Evolutionary conservation across 768 basidiomycete genomes (phyloP).

Genomic region (Dacryopinax primogenitus): DNA sequence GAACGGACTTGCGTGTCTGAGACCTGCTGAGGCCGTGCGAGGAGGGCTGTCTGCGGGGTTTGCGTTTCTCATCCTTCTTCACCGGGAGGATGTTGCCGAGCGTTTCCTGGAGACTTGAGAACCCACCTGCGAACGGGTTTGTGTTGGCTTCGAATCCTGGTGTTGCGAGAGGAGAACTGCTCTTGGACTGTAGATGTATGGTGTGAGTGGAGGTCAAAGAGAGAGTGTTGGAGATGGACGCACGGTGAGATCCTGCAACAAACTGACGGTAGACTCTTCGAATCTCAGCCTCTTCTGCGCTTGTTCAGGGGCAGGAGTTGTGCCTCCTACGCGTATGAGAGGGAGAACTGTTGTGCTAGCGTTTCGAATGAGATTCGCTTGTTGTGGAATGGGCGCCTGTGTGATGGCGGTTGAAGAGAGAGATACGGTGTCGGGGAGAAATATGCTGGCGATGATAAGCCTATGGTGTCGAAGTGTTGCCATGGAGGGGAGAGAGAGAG

Average conservation of each 20-base stretch:
- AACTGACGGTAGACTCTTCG: background rate
- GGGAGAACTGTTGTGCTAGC: background rate
- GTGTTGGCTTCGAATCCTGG: constrained; percentile 2
- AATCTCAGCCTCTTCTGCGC: background rate
- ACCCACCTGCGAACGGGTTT: background rate
- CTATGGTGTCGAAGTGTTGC: constrained; percentile 60
- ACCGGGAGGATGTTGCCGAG: background rate
- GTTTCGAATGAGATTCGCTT: background rate
- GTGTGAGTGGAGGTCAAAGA: background rate
- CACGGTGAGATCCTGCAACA: background rate
- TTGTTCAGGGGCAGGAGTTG: background rate
- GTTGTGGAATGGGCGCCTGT: background rate
- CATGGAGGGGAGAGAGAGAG: constrained; percentile 31
- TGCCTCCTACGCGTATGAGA: background rate
- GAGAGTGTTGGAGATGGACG: background rate
- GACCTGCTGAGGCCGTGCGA: background rate
- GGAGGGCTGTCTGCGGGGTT: background rate
- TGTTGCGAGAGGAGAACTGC: background rate
- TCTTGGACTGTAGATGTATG: background rate
- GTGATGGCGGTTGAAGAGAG: constrained; percentile 36
- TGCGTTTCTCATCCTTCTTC: background rate
- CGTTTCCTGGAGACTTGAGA: constrained; percentile 1
- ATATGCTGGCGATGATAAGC: constrained; percentile 69
- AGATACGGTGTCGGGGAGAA: constrained; percentile 57
- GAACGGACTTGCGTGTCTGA: constrained; percentile 3